Conservation (phyloP, 139 green algal species). For the Spirogloea muscicola region DNA sequence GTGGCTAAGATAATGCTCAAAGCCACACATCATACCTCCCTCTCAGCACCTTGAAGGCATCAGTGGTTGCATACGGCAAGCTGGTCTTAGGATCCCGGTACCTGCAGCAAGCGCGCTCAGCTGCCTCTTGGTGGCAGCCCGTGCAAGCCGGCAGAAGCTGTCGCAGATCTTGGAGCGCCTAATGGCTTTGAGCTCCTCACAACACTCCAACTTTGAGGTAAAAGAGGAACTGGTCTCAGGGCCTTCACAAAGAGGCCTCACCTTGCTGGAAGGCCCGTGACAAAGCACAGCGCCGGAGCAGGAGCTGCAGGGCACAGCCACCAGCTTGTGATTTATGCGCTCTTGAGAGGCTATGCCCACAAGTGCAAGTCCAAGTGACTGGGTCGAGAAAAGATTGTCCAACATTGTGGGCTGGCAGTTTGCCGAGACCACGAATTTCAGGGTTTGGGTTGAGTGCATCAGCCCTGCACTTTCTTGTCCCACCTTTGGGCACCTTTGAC, state of each 20-base stretch:
- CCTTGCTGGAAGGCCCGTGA: slow-evolving; percentile 42
- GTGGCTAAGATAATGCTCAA: no score
- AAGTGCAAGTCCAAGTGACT: not conserved
- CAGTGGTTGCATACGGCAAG: slow-evolving; percentile 26
- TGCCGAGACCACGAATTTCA: not conserved
- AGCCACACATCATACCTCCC: no score
- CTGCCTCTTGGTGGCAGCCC: slow-evolving; percentile 4
- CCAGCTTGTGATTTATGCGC: not conserved
- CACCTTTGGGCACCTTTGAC: slow-evolving; percentile 33
- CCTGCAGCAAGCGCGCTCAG: slow-evolving; percentile 1
- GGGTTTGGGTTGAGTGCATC: no score
- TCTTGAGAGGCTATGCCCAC: not conserved
- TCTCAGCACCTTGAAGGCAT: slow-evolving; percentile 36
- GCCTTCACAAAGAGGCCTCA: not conserved
- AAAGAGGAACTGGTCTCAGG: not conserved
- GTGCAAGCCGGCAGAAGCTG: no score
- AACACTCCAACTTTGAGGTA: slow-evolving; percentile 2
- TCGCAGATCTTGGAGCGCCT: not conserved
- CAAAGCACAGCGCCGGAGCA: not conserved
- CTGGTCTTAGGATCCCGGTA: slow-evolving; percentile 35
- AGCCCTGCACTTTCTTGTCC: no score
- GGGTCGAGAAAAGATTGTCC: not conserved
- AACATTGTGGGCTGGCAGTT: not conserved
- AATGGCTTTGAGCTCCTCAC: slow-evolving; percentile 13
- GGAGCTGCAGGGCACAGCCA: slow-evolving; percentile 33